Base-by-base conservation (phyloP, 495 filamentous ascomycete species). In the Hyphodiscus hymeniophilus region DNA sequence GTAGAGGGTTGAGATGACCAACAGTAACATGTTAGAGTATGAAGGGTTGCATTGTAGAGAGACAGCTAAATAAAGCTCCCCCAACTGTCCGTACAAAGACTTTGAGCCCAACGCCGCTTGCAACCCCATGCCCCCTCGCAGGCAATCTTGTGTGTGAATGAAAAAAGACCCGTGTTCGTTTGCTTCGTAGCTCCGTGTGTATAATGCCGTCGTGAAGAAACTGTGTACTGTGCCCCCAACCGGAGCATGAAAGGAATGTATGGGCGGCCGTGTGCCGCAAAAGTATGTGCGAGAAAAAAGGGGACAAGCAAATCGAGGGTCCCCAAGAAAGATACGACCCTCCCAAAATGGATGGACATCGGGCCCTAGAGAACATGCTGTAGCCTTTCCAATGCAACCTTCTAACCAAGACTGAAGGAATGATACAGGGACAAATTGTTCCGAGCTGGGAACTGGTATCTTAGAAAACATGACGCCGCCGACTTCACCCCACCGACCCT, bases 391-490 rank as follows among this genome's bases (percentile, higher is more conserved):
- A 31, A 49, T 56, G 48, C 46, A 46, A 28, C 33, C 52, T 42
- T 55, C 47, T 50, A 55, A 17, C 35, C 7, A 36, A 47, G 32
- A 20, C 30, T 1, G 26, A 18, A 33, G 44, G 24, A 36, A 50
- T 20, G 36, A 44, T 34, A 20, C 30, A 38, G 32, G 13, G 22
- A 43, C 18, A 26, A 36, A 41, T 35, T 57, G 33, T 40, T 38
- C 47, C 33, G 39, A 42, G 21, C 26, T 30, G 39, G 51, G 49
- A 58, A 50, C 51, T 55, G 51, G 56, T 58, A 58, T 58, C 51
- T 55, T 45, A 47, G 50, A 47, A 51, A 53, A 48, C 33, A 31
- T 43, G 38, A 55, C 54, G 57, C 53, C 41, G 26, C 23, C 22
- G 41, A 28, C 51, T 42, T 48, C 47, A 46, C 16, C 26, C 50